These are phyloP conservation scores for Aurifilum marmelostoma DNA, from an alignment of 2,329 filamentous ascomycete genomes.

Conservation along the genomic window DNA sequence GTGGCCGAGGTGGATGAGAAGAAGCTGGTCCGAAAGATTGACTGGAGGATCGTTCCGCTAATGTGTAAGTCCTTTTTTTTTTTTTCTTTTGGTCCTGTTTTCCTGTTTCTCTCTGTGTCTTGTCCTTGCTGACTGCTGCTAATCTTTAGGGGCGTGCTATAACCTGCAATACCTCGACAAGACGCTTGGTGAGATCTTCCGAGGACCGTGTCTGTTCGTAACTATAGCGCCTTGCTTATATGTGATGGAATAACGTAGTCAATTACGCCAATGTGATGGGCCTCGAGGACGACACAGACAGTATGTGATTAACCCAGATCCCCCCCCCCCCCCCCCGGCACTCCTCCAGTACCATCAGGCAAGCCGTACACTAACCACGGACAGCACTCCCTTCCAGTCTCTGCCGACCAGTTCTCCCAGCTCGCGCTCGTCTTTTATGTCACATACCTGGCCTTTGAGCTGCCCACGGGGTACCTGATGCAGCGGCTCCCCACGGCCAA, in stretches of 20 bases:
- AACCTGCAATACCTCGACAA: constrained; percentile 39
- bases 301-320: not conserved
- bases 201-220: not conserved
- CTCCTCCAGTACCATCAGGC: not conserved
- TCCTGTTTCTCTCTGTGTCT: not conserved
- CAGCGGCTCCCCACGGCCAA: constrained; percentile 57
- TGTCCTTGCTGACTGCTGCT: not conserved
- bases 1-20: constrained; percentile 28
- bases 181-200: constrained; percentile 32
- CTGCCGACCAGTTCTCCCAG: constrained; percentile 36
- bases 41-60: constrained; percentile 37
- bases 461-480: constrained; percentile 50
- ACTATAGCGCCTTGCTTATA: not conserved
- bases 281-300: constrained; percentile 36
- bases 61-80: constrained; percentile 33
- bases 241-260: constrained; percentile 26
- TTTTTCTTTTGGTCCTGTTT: not conserved
- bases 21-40: constrained; percentile 35
- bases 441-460: constrained; percentile 38
- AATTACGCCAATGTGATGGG: constrained; percentile 40
- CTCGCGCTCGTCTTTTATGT: constrained; percentile 40
- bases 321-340: no score
- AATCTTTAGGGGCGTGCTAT: constrained; percentile 35
- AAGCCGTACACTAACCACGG: not conserved
- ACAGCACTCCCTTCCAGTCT: constrained; percentile 23